phyloP scores from a whole-genome alignment of 2,329 filamentous ascomycete species.

The Microthyrium microscopicum region DNA sequence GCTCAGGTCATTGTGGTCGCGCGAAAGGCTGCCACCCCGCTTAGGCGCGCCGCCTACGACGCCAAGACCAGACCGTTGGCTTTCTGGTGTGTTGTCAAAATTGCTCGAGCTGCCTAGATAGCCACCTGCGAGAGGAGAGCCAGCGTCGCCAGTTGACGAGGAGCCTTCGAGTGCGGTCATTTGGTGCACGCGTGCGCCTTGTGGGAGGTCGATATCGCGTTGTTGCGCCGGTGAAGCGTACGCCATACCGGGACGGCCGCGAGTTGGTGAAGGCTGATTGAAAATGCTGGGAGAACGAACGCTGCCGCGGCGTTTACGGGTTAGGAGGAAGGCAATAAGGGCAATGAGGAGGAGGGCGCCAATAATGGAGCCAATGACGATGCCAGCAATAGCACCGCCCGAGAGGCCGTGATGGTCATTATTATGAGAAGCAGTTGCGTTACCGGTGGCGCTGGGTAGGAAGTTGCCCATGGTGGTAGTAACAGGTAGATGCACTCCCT shows the following conservation, averaged over 20 bases:
- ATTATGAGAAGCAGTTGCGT: slow-evolving; percentile 13
- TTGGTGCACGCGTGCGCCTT: slow-evolving; percentile 77
- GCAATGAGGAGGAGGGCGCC: slow-evolving; percentile 54
- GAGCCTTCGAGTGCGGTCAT: slow-evolving; percentile 87
- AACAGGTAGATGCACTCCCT: slow-evolving; percentile 59
- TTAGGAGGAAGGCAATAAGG: slow-evolving; percentile 38
- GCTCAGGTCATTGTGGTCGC: slow-evolving; percentile 48
- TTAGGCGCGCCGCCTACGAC: slow-evolving; percentile 43
- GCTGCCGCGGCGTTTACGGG: slow-evolving; percentile 41
- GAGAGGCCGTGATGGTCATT: slow-evolving; percentile 39
- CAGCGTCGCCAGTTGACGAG: slow-evolving; percentile 32
- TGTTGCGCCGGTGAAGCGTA: slow-evolving; percentile 24
- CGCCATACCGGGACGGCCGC: slow-evolving; percentile 21
- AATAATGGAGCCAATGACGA: slow-evolving; percentile 65
- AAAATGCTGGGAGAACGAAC: slow-evolving; percentile 61
- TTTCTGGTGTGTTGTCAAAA: slow-evolving; percentile 56
- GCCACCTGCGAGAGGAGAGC: slow-evolving; percentile 14
- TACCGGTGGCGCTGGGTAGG: slow-evolving; percentile 34
- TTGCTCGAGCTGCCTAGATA: slow-evolving; percentile 52
- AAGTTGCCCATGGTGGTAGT: slow-evolving; percentile 44
- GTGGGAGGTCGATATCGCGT: slow-evolving; percentile 49
- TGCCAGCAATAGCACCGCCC: slow-evolving; percentile 79
- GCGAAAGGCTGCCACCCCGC: slow-evolving; percentile 78
- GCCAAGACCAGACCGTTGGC: slow-evolving; percentile 34
- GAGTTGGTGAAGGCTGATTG: slow-evolving; percentile 69